A percentile compares a stretch with the other conserved stretches of the same genome.
These are phyloP conservation scores for Stentor coeruleus DNA, from an alignment of 73 alveolate genomes.

Conservation along the genomic window DNA sequence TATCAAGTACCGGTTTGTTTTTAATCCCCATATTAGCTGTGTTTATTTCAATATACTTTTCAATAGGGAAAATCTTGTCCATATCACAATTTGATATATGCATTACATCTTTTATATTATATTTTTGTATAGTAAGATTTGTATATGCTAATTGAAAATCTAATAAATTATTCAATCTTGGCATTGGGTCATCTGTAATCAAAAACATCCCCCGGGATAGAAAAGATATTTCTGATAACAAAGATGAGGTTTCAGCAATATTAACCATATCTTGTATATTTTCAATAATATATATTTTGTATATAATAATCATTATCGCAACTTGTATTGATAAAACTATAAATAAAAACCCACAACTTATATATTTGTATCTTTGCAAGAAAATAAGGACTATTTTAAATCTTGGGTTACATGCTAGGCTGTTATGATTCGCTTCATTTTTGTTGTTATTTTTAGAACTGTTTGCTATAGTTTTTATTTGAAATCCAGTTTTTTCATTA, in stretches of 20 bases:
- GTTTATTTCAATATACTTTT: neutral
- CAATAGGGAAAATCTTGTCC: neutral
- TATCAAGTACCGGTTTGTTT: no score
- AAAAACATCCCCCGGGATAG: neutral
- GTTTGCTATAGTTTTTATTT: no score
- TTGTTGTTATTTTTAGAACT: no score
- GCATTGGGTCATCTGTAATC: neutral
- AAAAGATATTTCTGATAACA: neutral
- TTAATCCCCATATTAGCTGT: neutral
- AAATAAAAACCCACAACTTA: neutral
- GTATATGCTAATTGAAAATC: neutral
- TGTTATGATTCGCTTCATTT: no score
- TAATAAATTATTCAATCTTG: no score
- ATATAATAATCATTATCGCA: neutral
- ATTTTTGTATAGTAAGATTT: no score
- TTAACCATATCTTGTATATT: neutral
- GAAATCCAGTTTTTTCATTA: no score
- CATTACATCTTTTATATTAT: no score
- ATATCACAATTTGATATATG: neutral
- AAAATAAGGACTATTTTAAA: neutral
- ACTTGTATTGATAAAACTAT: neutral
- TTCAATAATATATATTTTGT: no score
- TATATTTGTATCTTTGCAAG: neutral
- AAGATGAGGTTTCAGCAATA: neutral
- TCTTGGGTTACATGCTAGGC: neutral